Conservation (phyloP, 2,329 filamentous ascomycete genomes). For the Elsinoe ampelina region DNA sequence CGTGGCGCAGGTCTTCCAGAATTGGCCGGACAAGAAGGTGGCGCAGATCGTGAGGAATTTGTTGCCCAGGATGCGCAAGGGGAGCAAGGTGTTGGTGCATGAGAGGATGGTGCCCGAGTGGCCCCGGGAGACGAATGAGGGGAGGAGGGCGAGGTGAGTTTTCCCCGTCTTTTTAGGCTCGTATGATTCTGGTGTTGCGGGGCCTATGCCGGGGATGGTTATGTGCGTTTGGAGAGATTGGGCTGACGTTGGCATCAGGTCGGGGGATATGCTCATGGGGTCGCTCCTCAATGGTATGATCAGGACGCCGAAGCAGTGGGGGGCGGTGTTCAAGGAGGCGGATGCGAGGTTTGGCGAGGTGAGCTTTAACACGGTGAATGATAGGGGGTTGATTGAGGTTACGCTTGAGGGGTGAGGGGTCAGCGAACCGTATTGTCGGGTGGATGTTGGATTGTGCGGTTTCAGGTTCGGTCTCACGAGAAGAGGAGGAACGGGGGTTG, state of each 20-base stretch:
- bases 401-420: neutral
- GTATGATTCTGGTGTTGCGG: too few relatives aligned
- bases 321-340: slow-evolving; percentile 1
- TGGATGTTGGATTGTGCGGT: neutral
- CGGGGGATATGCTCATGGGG: slow-evolving; percentile 9
- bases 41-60: slow-evolving; percentile 14
- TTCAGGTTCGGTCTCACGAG: neutral
- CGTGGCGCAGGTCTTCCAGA: slow-evolving; percentile 13
- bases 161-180: neutral
- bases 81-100: slow-evolving; percentile 16
- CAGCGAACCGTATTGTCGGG: too few relatives aligned
- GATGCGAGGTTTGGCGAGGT: neutral
- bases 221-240: neutral
- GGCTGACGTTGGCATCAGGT: neutral
- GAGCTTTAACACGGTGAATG: slow-evolving; percentile 10
- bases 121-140: slow-evolving; percentile 6
- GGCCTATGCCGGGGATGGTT: neutral
- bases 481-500: neutral
- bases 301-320: slow-evolving; percentile 7
- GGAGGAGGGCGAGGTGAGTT: slow-evolving; percentile 6
- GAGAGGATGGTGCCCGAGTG: slow-evolving; percentile 9
- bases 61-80: slow-evolving; percentile 14
- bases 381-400: slow-evolving; percentile 7
- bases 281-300: slow-evolving; percentile 1
- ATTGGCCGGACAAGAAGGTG: slow-evolving; percentile 15